Base-by-base conservation (phyloP, 2,329 filamentous ascomycete genomes). In the Didymella pomorum region DNA sequence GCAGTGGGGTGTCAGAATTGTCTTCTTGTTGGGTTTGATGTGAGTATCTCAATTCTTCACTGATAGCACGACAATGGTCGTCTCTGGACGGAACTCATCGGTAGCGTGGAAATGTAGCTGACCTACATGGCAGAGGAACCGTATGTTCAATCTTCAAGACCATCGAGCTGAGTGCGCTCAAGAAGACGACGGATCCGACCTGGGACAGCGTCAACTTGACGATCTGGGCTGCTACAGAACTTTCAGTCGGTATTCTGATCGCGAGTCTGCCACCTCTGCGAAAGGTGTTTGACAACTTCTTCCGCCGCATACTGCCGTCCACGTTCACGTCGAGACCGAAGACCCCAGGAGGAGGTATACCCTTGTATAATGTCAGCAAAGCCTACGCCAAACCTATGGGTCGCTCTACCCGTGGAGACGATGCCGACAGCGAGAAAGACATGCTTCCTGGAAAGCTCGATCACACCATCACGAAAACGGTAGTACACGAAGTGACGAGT, bases 11-110 rank as follows among this genome's bases (percentile, higher is more conserved):
- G 35, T 73, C 6, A 56, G 69, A 10, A 43, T 68, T 16, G 70
- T 74, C n/a, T 74, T 73, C 51, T 57, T 59, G 25, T 58, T 73
- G 14, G 63, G 67, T n/a, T 25, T 73, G 10, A 26, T 69, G 70
- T 73, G 55, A 57, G 69, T 58, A 25, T 14, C 14, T 11, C 12
- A 10, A 20, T 11, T n/a, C n/a, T 3, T 39, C 35, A 39, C 16
- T 18, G 12, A 9, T 5, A 20, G 18, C 35, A 39, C 9, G 16
- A 39, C 35, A 11, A 35, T 35, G 31, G 16, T n/a, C 3, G 3
- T n/a, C 12, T 8, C 16, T 35, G 16, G n/a, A 18, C 10, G 6
- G n/a, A 2, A 14, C 14, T 25, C 39, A 23, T 42, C 39, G 16
- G 14, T 16, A 21, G 28, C 18, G 23, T 18, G 16, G 41, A 3